These are phyloP conservation scores for Calocybe cyanea DNA, from an alignment of 768 basidiomycete species.

Conservation along the genomic window DNA sequence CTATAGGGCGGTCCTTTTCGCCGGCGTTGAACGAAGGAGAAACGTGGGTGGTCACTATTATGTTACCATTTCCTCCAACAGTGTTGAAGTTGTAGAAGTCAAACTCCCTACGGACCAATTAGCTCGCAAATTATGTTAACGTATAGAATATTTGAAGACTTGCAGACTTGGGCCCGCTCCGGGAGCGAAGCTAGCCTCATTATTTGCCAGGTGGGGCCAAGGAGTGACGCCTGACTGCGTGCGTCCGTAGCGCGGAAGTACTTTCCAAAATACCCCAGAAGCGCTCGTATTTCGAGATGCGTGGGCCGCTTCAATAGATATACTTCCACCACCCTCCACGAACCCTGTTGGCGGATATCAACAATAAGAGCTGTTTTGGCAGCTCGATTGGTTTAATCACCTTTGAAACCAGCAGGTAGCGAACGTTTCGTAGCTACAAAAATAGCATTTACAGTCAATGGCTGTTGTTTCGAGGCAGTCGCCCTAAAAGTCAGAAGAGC, in stretches of 20 bases:
- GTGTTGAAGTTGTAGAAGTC: slow-evolving; percentile 63
- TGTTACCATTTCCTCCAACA: slow-evolving; percentile 33
- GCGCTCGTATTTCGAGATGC: slow-evolving; percentile 44
- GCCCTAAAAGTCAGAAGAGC: slow-evolving; percentile 46
- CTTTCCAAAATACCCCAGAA: slow-evolving; percentile 52
- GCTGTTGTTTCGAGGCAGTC: slow-evolving; percentile 35
- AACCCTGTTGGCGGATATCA: slow-evolving; percentile 39
- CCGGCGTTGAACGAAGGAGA: slow-evolving; percentile 53
- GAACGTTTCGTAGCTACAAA: slow-evolving; percentile 34
- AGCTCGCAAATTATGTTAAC: neutral
- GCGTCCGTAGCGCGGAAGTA: slow-evolving; percentile 58
- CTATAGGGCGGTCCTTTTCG: slow-evolving; percentile 46
- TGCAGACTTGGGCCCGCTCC: slow-evolving; percentile 61
- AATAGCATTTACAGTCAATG: slow-evolving; percentile 26
- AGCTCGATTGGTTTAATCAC: slow-evolving; percentile 25
- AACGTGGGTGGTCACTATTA: slow-evolving; percentile 44
- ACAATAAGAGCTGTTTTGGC: neutral
- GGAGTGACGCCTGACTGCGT: slow-evolving; percentile 61
- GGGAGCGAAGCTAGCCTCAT: slow-evolving; percentile 53
- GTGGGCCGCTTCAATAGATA: slow-evolving; percentile 68
- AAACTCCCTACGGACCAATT: slow-evolving; percentile 42
- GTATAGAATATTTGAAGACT: slow-evolving; percentile 15
- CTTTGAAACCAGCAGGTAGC: slow-evolving; percentile 43
- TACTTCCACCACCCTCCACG: slow-evolving; percentile 58
- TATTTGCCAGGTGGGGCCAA: slow-evolving; percentile 45